Evolutionary conservation across 2,329 filamentous ascomycete species (phyloP).

Genomic region (Aspergillus ochraceoroseus): DNA sequence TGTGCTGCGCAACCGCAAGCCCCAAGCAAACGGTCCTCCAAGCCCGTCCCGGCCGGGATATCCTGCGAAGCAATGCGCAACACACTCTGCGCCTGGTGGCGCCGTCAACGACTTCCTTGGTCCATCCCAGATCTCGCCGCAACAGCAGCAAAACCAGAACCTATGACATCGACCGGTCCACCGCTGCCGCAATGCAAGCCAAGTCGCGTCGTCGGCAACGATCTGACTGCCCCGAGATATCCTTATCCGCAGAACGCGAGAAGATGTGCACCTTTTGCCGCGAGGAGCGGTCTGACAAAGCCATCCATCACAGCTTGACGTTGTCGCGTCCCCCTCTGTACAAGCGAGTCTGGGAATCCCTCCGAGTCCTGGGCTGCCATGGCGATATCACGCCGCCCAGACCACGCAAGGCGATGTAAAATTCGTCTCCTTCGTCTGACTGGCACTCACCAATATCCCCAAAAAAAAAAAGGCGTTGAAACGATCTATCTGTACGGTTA

Average conservation of each 20-base stretch:
- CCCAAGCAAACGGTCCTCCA: constrained; percentile 18
- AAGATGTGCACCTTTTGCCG: constrained; percentile 31
- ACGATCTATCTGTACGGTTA: constrained; percentile 11
- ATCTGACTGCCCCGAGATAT: constrained; percentile 27
- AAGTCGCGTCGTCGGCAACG: constrained; percentile 32
- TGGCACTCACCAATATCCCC: too few species aligned
- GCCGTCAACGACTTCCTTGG: constrained; percentile 35
- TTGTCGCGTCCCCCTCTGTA: constrained; percentile 22
- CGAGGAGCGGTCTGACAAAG: constrained; percentile 27
- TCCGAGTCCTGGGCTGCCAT: constrained; percentile 27
- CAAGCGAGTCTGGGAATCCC: constrained; percentile 26
- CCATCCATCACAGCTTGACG: constrained; percentile 22
- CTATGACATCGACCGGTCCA: constrained; percentile 33
- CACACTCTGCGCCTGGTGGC: constrained; percentile 37
- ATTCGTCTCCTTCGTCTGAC: constrained; percentile 1
- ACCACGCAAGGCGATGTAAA: constrained; percentile 19
- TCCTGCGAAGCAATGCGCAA: constrained; percentile 22
- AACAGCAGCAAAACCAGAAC: constrained; percentile 25
- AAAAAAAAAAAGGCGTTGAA: constrained; percentile 14
- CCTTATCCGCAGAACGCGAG: constrained; percentile 24
- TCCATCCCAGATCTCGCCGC: constrained; percentile 22
- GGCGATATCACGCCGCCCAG: constrained; percentile 19
- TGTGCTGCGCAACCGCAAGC: constrained; percentile 19
- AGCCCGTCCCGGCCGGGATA: constrained; percentile 26
- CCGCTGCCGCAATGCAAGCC: constrained; percentile 37